Base-by-base conservation (phyloP, 345 rosid genomes). In the Ceriops zippeliana region DNA sequence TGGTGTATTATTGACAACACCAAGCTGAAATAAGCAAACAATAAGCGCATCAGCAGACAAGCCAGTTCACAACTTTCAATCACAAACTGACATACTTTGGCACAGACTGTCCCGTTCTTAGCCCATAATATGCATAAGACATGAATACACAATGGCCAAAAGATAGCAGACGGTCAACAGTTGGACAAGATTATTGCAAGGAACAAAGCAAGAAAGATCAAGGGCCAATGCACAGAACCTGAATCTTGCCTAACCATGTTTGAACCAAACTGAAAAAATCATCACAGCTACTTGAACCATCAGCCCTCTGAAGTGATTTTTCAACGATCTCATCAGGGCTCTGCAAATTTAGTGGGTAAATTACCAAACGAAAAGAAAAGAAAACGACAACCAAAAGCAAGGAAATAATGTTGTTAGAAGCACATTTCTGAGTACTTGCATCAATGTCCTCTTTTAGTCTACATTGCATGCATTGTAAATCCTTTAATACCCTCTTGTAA, bases 191-290 rank as follows among this genome's bases (percentile, higher is more conserved):
- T 62, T 16, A 38, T 38, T 32, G 17, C 16, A 1, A 56, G 6
- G 28, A 56, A 15, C 59, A 24, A 56, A 56, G 59, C 28, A 56
- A 10, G 22, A 56, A 51, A 52, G 17, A 34, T 22, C 15, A 22
- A 37, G 19, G 65, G 31, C 15, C 31, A 52, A 34, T 30, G 28
- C 37, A 32, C 4, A 31, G 34, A 35, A 91, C 99, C 98, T 91
- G 83, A 70, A 91, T 85, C 80, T 88, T 95, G 69, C 70, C 79
- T 73, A 90, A 63, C 92, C 98, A 90, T 58, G 83, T 72, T 80
- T 88, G 96, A 54, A 82, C 99, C 67, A 87, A 82, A 74, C 74
- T 63, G 65, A 91, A 93, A 74, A 95, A 91, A 80, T 95, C 98
- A 82, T 90, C 92, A 74, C 96, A 90, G 59, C 75, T 83, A 71